Percentiles rank a stretch among this genome's conserved stretches.
Conservation (phyloP, 2,329 filamentous ascomycete genomes). For the Ciborinia camelliae region DNA sequence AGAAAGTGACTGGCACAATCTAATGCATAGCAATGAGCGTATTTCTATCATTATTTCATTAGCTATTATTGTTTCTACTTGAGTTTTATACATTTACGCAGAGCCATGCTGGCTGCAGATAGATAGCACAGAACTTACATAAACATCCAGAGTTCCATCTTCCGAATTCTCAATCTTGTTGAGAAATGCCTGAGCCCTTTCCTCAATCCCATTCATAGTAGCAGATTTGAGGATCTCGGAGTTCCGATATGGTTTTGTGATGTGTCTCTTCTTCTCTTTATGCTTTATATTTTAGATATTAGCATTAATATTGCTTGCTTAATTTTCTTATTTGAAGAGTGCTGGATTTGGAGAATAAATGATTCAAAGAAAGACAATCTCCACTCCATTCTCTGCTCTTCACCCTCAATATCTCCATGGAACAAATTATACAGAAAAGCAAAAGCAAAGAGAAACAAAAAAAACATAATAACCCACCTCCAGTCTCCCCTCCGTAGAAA, state of each 20-base stretch:
- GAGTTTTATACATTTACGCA: background rate
- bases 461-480: constrained; percentile 32
- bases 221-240: constrained; percentile 58
- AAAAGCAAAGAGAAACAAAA: no score
- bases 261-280: constrained; percentile 57
- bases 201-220: constrained; percentile 55
- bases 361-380: background rate
- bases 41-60: constrained; percentile 17
- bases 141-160: constrained; percentile 54
- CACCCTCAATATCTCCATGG: no score
- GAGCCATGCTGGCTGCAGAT: no score
- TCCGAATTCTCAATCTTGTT: constrained; percentile 48
- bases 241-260: constrained; percentile 67
- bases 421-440: background rate
- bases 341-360: no score
- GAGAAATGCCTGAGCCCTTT: constrained; percentile 54
- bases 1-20: constrained; percentile 67
- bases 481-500: constrained; percentile 38
- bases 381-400: background rate
- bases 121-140: constrained; percentile 43
- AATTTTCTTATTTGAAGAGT: background rate
- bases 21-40: constrained; percentile 63
- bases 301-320: background rate
- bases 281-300: constrained; percentile 45
- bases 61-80: background rate